Conservation (phyloP, 352 stramenopile genomes). For the Globisporangium nagaii region DNA sequence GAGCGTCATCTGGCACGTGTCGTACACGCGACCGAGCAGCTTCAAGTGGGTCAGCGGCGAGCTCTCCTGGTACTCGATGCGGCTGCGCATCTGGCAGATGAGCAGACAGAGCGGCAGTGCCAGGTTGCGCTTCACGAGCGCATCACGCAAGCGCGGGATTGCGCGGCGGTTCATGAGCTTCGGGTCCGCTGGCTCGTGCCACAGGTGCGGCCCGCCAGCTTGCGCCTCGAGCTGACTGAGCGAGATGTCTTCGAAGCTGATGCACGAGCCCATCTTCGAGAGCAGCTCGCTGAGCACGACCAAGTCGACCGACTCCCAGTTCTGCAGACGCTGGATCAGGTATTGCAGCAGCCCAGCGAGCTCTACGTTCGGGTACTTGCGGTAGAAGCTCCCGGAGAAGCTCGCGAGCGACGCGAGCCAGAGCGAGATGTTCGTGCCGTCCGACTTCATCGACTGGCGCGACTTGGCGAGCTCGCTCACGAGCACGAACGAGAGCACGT, state of each 20-base stretch:
- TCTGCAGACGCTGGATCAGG: conserved; percentile 83
- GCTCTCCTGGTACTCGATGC: conserved; percentile 79
- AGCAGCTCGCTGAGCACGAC: conserved; percentile 85
- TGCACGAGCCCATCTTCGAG: conserved; percentile 85
- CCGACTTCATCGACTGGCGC: conserved; percentile 79
- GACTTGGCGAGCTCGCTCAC: conserved; percentile 86
- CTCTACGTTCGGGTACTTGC: conserved; percentile 91
- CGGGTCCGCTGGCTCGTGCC: conserved; percentile 70
- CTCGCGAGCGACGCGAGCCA: conserved; percentile 92
- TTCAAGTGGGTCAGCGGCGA: conserved; percentile 60
- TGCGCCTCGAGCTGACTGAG: conserved; percentile 76
- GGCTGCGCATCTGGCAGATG: conserved; percentile 83
- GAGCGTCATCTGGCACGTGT: conserved; percentile 82
- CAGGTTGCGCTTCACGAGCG: conserved; percentile 74
- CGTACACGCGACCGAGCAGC: conserved; percentile 69
- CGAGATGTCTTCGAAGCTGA: conserved; percentile 85
- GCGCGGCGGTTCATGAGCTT: conserved; percentile 83
- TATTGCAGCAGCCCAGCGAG: conserved; percentile 89
- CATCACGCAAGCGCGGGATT: conserved; percentile 76
- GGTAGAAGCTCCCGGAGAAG: conserved; percentile 94
- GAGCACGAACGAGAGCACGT: conserved; percentile 93
- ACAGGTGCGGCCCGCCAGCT: conserved; percentile 70
- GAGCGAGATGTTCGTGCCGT: conserved; percentile 90
- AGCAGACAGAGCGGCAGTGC: conserved; percentile 69
- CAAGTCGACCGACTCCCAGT: conserved; percentile 80